Percentiles rank a stretch among this genome's conserved stretches.
Evolutionary conservation across 495 filamentous ascomycete species (phyloP).

Genomic region (Podospora tetraspora): DNA sequence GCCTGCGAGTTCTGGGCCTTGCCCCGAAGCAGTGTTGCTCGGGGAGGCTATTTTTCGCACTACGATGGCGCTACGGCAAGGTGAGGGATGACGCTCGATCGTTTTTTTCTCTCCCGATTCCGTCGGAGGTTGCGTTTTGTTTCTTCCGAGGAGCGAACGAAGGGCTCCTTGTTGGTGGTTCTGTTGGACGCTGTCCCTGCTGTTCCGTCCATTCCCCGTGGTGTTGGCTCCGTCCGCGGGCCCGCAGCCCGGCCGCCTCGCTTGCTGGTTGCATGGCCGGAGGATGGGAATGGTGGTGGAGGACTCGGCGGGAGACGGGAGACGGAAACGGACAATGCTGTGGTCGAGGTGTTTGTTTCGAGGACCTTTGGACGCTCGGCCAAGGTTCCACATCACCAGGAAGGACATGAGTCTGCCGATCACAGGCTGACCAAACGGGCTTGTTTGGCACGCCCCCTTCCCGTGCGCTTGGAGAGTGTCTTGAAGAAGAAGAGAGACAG

Average conservation of each 20-base stretch:
- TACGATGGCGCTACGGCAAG: not conserved
- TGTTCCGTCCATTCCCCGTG: not conserved
- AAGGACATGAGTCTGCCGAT: not conserved
- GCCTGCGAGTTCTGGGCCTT: not conserved
- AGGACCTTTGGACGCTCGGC: not conserved
- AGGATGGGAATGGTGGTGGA: not conserved
- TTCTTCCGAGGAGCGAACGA: not conserved
- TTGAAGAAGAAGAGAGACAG: not conserved
- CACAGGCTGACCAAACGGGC: not conserved
- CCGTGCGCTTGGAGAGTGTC: not conserved
- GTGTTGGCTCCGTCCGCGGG: not conserved
- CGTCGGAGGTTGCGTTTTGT: not conserved
- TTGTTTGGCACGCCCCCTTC: not conserved
- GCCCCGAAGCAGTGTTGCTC: not conserved
- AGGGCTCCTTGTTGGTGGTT: not conserved
- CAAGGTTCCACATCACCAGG: not conserved
- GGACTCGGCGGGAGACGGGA: not conserved
- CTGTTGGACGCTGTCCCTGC: not conserved
- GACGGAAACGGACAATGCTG: not conserved
- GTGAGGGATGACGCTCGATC: not conserved
- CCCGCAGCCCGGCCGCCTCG: not conserved
- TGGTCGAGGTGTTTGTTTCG: not conserved
- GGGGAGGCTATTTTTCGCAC: not conserved
- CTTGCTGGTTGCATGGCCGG: not conserved
- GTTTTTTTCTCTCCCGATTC: not conserved